Percentiles rank a stretch among this genome's conserved stretches.
phyloP scores from a whole-genome alignment of 108 stramenopile genomes.

The Schizochytrium sp. region DNA sequence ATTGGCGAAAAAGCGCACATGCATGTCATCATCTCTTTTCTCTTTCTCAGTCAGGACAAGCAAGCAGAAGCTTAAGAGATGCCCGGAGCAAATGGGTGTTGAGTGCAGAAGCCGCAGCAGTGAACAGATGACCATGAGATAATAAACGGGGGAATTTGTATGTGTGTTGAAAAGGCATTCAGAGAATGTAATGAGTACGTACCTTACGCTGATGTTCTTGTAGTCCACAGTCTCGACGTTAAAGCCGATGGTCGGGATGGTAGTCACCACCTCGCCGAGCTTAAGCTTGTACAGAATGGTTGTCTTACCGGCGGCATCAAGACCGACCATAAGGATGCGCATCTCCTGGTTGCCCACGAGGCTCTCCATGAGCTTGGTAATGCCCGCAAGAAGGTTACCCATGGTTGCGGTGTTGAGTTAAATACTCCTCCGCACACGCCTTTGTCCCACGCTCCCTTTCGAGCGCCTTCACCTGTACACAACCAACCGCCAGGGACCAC shows the following conservation, averaged over 20 bases:
- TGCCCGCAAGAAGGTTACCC: conserved; percentile 28
- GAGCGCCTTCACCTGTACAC: neutral
- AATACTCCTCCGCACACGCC: neutral
- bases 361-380: conserved; percentile 3
- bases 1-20: too few relatives aligned
- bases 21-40: too few relatives aligned
- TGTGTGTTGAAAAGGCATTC: neutral
- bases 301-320: conserved; percentile 75
- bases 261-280: conserved; percentile 69
- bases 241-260: conserved; percentile 84
- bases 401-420: conserved; percentile 12
- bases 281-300: conserved; percentile 70
- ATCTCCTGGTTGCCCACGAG: conserved; percentile 53
- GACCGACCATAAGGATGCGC: conserved; percentile 69
- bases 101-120: neutral
- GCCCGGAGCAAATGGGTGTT: too few relatives aligned
- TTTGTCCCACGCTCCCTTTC: neutral
- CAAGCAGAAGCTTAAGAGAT: too few relatives aligned
- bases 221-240: conserved; percentile 89
- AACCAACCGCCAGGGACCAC: too few relatives aligned
- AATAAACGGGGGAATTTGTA: neutral
- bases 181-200: neutral
- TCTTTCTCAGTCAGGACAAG: too few relatives aligned
- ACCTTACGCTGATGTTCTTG: conserved; percentile 55
- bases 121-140: neutral